These are phyloP conservation scores for Lasiosphaeris hirsuta DNA, from an alignment of 495 filamentous ascomycete genomes.

Conservation along the genomic window DNA sequence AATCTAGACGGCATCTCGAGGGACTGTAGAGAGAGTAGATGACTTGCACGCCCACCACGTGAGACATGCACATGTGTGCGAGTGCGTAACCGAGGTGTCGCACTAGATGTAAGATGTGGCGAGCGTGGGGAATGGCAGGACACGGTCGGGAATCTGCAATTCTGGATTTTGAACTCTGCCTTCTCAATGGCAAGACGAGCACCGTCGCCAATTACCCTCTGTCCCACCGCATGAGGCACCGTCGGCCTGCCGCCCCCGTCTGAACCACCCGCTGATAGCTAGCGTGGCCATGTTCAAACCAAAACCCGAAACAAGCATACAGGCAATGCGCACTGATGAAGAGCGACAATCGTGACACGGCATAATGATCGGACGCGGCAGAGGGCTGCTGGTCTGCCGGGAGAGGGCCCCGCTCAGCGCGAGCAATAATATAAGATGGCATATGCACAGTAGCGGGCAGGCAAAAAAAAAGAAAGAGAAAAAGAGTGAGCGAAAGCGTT, in stretches of 20 bases:
- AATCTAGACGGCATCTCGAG: no score
- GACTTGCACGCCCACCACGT: constrained; percentile 22
- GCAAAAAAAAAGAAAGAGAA: background rate
- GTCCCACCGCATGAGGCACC: no score
- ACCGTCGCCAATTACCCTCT: no score
- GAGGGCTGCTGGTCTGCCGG: constrained; percentile 3
- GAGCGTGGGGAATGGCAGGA: background rate
- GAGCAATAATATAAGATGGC: constrained; percentile 11
- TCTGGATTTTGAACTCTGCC: no score
- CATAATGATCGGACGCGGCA: constrained; percentile 22
- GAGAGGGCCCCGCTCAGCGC: background rate
- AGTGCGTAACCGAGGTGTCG: constrained; percentile 11
- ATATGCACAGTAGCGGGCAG: constrained; percentile 18
- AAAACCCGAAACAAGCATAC: constrained; percentile 16
- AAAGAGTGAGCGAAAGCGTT: background rate
- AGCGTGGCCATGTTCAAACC: background rate
- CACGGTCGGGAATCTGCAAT: no score
- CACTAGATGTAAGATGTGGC: background rate
- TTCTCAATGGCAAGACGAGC: no score
- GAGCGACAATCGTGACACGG: constrained; percentile 22
- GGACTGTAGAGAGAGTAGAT: background rate
- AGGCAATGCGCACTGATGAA: constrained; percentile 15
- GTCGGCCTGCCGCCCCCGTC: background rate
- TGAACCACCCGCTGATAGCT: no score
- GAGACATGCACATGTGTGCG: constrained; percentile 13